These are phyloP conservation scores for Phoenix roebelenii DNA, from an alignment of 176 grass and related monocot genomes.

Conservation along the genomic window DNA sequence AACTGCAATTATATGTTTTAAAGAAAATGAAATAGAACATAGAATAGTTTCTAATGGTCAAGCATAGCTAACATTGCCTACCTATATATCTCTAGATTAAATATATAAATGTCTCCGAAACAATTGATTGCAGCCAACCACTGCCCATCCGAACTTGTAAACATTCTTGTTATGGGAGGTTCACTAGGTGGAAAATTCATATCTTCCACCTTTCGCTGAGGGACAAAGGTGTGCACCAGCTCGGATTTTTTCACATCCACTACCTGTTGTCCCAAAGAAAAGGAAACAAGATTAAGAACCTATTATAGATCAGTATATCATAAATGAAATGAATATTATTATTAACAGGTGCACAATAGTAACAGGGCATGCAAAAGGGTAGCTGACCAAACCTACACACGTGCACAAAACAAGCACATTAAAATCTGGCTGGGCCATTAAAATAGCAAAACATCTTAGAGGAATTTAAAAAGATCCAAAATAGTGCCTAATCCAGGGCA, in stretches of 20 bases:
- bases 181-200: constrained; percentile 40
- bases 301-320: no score
- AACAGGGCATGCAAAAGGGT: no score
- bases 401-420: no score
- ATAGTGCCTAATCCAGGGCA: no score
- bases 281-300: constrained; percentile 1
- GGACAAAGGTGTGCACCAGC: constrained; percentile 52
- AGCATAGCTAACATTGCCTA: constrained; percentile 13
- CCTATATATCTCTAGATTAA: constrained; percentile 86
- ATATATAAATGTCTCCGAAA: constrained; percentile 87
- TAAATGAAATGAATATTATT: no score
- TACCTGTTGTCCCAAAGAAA: constrained; percentile 39
- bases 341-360: no score
- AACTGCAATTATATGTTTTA: no score
- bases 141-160: constrained; percentile 75
- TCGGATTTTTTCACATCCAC: constrained; percentile 37
- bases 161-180: constrained; percentile 83
- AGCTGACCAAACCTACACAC: no score
- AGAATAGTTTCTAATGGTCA: neutral
- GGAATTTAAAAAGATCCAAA: no score
- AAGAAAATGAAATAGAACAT: no score
- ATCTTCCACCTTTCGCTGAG: constrained; percentile 37
- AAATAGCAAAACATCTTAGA: no score
- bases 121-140: constrained; percentile 81
- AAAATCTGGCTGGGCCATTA: no score